phyloP scores from a whole-genome alignment of 768 basidiomycete species.

The Lentinula detonsa region DNA sequence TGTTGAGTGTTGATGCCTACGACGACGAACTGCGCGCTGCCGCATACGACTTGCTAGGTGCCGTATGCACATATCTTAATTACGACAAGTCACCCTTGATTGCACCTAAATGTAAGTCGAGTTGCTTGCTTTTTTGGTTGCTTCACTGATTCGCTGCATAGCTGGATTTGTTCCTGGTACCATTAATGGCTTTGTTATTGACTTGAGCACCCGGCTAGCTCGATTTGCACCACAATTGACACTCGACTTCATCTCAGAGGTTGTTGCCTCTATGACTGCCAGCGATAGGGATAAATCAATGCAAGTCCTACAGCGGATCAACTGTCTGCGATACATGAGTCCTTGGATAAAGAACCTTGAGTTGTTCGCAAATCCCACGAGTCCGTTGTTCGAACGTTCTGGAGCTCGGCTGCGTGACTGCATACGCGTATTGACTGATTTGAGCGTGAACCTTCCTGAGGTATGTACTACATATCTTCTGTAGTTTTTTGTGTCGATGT shows the following conservation, averaged over 20 bases:
- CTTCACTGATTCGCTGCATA: constrained; percentile 16
- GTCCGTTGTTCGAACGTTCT: constrained; percentile 62
- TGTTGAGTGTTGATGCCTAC: constrained; percentile 68
- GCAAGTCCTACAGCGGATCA: constrained; percentile 53
- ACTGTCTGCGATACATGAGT: constrained; percentile 74
- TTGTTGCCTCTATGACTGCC: constrained; percentile 58
- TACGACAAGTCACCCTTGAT: constrained; percentile 70
- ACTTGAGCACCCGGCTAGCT: constrained; percentile 68
- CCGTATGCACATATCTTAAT: constrained; percentile 72
- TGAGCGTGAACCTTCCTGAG: constrained; percentile 68
- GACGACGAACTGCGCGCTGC: constrained; percentile 76
- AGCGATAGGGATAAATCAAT: constrained; percentile 31
- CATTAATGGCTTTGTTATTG: constrained; percentile 51
- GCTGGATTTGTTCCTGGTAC: constrained; percentile 71
- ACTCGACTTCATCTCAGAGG: constrained; percentile 85
- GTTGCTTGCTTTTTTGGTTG: neutral
- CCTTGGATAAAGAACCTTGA: constrained; percentile 87
- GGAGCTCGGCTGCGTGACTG: constrained; percentile 76
- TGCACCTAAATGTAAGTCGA: constrained; percentile 55
- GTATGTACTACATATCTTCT: constrained; percentile 29
- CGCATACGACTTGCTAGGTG: constrained; percentile 73
- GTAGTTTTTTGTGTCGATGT: neutral
- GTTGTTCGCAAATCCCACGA: constrained; percentile 63
- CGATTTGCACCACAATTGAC: constrained; percentile 77
- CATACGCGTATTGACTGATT: constrained; percentile 70